phyloP scores from a whole-genome alignment of 1,139 yeast genomes.

The Taiozyma onychis region DNA sequence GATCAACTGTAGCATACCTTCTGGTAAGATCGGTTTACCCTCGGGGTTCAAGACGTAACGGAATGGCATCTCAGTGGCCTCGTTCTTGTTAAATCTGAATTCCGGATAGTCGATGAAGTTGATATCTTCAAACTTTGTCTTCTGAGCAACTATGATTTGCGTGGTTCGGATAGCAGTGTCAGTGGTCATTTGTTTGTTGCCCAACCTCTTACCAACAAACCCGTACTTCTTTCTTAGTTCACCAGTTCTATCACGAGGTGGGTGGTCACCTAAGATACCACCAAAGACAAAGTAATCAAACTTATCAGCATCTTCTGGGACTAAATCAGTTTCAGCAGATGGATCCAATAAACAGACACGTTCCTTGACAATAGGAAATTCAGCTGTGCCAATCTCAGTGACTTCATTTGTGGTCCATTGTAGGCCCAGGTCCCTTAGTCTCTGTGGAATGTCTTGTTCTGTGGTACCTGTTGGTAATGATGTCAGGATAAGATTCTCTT shows the following conservation, averaged over 20 bases:
- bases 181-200: slow-evolving; percentile 90
- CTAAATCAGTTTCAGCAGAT: slow-evolving; percentile 67
- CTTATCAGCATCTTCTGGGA: slow-evolving; percentile 55
- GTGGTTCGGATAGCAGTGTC: slow-evolving; percentile 96
- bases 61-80: slow-evolving; percentile 97
- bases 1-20: slow-evolving; percentile 85
- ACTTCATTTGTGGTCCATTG: slow-evolving; percentile 82
- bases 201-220: slow-evolving; percentile 79
- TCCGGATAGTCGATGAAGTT: slow-evolving; percentile 91
- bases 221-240: slow-evolving; percentile 76
- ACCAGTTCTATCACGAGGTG: slow-evolving; percentile 93
- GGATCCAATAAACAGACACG: slow-evolving; percentile 86
- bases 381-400: slow-evolving; percentile 34
- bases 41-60: slow-evolving; percentile 66
- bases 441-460: slow-evolving; percentile 57
- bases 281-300: slow-evolving; percentile 93
- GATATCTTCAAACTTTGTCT: slow-evolving; percentile 58
- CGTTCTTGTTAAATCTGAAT: slow-evolving; percentile 78
- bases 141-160: slow-evolving; percentile 60
- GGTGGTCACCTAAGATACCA: slow-evolving; percentile 94
- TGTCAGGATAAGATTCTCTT: slow-evolving; percentile 65
- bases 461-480: slow-evolving; percentile 67
- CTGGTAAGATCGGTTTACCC: slow-evolving; percentile 77
- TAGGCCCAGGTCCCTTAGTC: slow-evolving; percentile 56
- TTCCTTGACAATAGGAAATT: slow-evolving; percentile 30